These are phyloP conservation scores for Neurospora hispaniola DNA, from an alignment of 495 filamentous ascomycete species.

Conservation along the genomic window DNA sequence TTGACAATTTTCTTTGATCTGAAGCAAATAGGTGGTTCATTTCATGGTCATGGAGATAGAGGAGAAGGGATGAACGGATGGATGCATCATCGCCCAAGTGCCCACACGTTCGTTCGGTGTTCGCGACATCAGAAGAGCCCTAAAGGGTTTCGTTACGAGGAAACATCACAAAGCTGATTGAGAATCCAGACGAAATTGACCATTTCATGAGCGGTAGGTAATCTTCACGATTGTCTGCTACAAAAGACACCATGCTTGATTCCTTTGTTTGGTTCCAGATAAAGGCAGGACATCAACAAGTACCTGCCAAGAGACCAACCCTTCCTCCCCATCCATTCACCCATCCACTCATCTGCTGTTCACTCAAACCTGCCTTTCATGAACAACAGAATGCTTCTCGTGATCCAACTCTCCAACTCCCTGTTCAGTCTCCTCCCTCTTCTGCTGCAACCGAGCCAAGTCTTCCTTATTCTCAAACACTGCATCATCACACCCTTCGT, in stretches of 20 bases:
- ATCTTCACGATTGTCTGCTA: neutral
- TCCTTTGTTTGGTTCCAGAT: neutral
- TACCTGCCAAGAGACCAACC: neutral
- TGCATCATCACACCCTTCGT: neutral
- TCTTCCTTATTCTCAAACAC: conserved; percentile 18
- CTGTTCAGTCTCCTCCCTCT: neutral
- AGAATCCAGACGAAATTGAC: too few relatives aligned
- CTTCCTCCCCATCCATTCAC: neutral
- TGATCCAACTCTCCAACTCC: neutral
- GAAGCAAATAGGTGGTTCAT: neutral
- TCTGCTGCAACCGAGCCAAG: conserved; percentile 6
- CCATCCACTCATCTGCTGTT: neutral
- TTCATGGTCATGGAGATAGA: rapidly evolving
- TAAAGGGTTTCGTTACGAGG: too few relatives aligned
- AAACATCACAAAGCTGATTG: too few relatives aligned
- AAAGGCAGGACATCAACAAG: neutral
- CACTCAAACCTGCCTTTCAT: neutral
- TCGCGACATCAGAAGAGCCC: too few relatives aligned
- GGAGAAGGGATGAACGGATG: neutral
- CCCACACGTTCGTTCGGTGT: neutral
- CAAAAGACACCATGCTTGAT: neutral
- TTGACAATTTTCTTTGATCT: too few relatives aligned
- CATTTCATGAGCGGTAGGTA: too few relatives aligned
- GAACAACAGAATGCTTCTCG: neutral
- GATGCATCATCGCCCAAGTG: too few relatives aligned